A percentile compares a stretch with the other conserved stretches of the same genome.
phyloP scores from a whole-genome alignment of 169 alveolate species.

The Cryptosporidium xiaoi region DNA sequence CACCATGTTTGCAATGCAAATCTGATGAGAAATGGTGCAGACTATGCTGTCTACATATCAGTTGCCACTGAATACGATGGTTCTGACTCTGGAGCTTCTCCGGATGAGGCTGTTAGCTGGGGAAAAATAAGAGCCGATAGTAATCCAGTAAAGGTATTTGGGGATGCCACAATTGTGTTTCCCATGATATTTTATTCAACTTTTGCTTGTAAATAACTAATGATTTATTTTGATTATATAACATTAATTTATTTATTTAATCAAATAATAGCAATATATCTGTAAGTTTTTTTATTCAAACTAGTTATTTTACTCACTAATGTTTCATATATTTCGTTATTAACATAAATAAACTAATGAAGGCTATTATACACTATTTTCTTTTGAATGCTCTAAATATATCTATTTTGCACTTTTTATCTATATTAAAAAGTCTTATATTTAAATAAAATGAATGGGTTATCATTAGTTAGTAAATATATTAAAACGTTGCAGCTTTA shows the following conservation, averaged over 20 bases:
- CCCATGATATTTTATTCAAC: slow-evolving; percentile 86
- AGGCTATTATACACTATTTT: neutral
- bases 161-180: slow-evolving; percentile 94
- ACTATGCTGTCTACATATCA: slow-evolving; percentile 96
- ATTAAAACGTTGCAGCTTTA: neutral
- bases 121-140: slow-evolving; percentile 97
- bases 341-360: neutral
- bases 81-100: slow-evolving; percentile 99
- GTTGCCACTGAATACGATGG: slow-evolving; percentile 98
- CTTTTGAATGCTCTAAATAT: slow-evolving; percentile 63
- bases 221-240: too few relatives aligned
- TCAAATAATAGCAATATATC: too few relatives aligned
- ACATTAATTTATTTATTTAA: too few relatives aligned
- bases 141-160: slow-evolving; percentile 95
- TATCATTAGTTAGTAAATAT: neutral
- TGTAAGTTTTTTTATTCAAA: too few relatives aligned
- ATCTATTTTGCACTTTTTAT: slow-evolving; percentile 25
- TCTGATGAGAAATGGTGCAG: slow-evolving; percentile 99
- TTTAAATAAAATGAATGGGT: neutral
- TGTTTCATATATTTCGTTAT: too few relatives aligned
- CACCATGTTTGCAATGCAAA: slow-evolving; percentile 99
- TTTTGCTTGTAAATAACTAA: neutral
- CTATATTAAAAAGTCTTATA: slow-evolving; percentile 5
- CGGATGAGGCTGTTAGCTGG: slow-evolving; percentile 99
- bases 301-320: too few relatives aligned